Evolutionary conservation across 2,329 filamentous ascomycete genomes (phyloP).

Genomic region (Camillea tinctor): DNA sequence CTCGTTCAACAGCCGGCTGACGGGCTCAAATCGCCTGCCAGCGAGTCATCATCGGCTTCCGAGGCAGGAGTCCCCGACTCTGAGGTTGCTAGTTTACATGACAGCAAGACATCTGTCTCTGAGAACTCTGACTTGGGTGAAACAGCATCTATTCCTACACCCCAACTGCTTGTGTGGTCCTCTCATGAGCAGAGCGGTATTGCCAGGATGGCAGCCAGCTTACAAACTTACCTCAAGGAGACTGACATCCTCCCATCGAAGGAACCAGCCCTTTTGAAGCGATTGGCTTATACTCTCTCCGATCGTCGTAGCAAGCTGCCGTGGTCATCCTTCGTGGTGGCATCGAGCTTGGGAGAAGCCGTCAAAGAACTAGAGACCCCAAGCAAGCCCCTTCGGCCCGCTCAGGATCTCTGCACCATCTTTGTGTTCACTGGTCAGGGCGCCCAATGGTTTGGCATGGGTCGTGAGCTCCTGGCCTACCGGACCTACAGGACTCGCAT

Average conservation of each 20-base stretch:
- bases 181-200: constrained; percentile 30
- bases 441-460: constrained; percentile 34
- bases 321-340: constrained; percentile 28
- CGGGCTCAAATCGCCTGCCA: constrained; percentile 11
- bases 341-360: constrained; percentile 21
- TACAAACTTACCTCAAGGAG: constrained; percentile 23
- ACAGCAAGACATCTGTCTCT: constrained; percentile 23
- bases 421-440: constrained; percentile 33
- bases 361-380: constrained; percentile 20
- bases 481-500: constrained; percentile 25
- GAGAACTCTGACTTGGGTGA: constrained; percentile 22
- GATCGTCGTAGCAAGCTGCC: constrained; percentile 24
- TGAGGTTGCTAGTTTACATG: constrained; percentile 13
- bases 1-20: constrained; percentile 2
- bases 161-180: constrained; percentile 28
- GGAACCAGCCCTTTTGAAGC: constrained; percentile 20
- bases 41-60: constrained; percentile 17
- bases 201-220: constrained; percentile 21
- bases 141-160: constrained; percentile 23
- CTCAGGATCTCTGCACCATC: constrained; percentile 20
- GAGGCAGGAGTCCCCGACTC: constrained; percentile 21
- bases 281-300: constrained; percentile 25
- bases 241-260: constrained; percentile 18
- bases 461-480: constrained; percentile 30
- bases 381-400: constrained; percentile 23